A percentile compares a stretch with the other conserved stretches of the same genome.
These are phyloP conservation scores for Aphanoascus verrucosus DNA, from an alignment of 2,329 filamentous ascomycete genomes.

Conservation along the genomic window DNA sequence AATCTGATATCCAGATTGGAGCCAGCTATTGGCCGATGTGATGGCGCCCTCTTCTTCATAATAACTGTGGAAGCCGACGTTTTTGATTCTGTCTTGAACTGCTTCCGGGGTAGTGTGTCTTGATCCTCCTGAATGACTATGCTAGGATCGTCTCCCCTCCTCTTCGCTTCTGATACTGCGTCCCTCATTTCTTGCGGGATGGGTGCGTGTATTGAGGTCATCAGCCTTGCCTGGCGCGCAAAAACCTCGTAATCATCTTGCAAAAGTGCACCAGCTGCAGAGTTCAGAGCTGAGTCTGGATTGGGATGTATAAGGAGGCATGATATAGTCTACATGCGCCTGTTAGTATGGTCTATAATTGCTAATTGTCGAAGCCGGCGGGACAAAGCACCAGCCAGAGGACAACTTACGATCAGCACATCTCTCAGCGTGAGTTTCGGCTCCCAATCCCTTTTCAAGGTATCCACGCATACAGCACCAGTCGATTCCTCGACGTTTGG, in stretches of 20 bases:
- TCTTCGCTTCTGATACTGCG: slow-evolving; percentile 44
- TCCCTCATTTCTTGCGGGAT: slow-evolving; percentile 38
- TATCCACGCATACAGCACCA: slow-evolving; percentile 54
- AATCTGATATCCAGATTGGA: slow-evolving; percentile 13
- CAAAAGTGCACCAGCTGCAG: slow-evolving; percentile 47
- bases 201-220: slow-evolving; percentile 52
- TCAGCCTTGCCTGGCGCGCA: slow-evolving; percentile 47
- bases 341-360: not conserved
- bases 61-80: slow-evolving; percentile 22
- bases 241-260: slow-evolving; percentile 51
- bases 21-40: slow-evolving; percentile 5
- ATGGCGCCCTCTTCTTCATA: slow-evolving; percentile 24
- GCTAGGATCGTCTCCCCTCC: slow-evolving; percentile 40
- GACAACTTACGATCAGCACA: slow-evolving; percentile 41
- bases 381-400: not conserved
- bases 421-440: slow-evolving; percentile 47
- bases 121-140: slow-evolving; percentile 21
- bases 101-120: slow-evolving; percentile 7
- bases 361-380: not conserved
- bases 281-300: slow-evolving; percentile 53
- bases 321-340: slow-evolving; percentile 41
- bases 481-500: slow-evolving; percentile 54
- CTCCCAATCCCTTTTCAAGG: slow-evolving; percentile 54
- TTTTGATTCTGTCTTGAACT: not conserved
- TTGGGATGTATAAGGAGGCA: slow-evolving; percentile 55